These are phyloP conservation scores for Brassica incana DNA, from an alignment of 345 rosid genomes.

Conservation along the genomic window DNA sequence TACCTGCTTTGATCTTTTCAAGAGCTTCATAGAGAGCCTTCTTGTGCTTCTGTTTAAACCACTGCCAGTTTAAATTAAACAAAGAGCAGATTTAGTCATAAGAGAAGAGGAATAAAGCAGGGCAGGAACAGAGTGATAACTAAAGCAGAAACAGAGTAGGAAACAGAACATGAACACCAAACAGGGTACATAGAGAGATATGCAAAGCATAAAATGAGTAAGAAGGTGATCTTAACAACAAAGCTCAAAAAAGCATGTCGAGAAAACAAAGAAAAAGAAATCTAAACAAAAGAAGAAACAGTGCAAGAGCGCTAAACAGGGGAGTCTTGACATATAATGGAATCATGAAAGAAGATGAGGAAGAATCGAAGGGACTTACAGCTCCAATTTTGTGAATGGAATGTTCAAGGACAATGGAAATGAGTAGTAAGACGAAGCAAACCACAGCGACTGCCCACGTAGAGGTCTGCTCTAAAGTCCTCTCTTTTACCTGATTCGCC, in stretches of 20 bases:
- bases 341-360: neutral
- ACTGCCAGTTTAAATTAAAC: conserved; percentile 36
- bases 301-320: conserved; percentile 53
- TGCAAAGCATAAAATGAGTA: neutral
- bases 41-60: conserved; percentile 54
- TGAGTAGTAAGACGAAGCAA: conserved; percentile 57
- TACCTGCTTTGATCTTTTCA: conserved; percentile 82
- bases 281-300: neutral
- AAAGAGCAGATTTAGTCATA: conserved; percentile 6
- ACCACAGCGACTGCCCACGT: conserved; percentile 91
- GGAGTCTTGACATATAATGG: neutral
- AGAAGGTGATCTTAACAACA: neutral
- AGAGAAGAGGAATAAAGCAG: neutral
- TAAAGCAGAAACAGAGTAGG: neutral
- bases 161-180: neutral
- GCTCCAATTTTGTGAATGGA: conserved; percentile 46
- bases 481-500: conserved; percentile 33
- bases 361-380: conserved; percentile 11
- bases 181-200: neutral
- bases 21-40: conserved; percentile 69
- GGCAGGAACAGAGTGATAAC: neutral
- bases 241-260: neutral
- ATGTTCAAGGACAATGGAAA: conserved; percentile 62
- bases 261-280: neutral
- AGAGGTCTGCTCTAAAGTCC: conserved; percentile 57